A percentile compares a stretch with the other conserved stretches of the same genome.
Conservation (phyloP, 331 rosid species). For the Stylosanthes scabra region DNA sequence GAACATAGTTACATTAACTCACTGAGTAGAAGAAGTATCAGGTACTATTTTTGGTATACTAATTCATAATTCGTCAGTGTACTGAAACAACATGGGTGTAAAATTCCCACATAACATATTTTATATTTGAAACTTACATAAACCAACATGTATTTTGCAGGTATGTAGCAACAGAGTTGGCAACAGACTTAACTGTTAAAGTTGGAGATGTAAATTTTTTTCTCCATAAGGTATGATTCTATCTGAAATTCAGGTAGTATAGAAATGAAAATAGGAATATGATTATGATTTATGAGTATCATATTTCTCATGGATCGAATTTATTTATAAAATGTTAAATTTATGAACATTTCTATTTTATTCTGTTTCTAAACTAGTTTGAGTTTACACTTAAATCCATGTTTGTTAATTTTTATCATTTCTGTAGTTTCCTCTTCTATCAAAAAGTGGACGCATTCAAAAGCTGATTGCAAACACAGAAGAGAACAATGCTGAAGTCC, state of each 20-base stretch:
- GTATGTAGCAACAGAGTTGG: conserved; percentile 78
- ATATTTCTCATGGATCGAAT: no score
- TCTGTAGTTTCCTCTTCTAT: conserved; percentile 88
- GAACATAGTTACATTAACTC: no score
- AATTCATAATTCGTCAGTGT: no score
- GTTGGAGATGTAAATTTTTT: conserved; percentile 80
- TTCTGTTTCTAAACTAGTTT: no score
- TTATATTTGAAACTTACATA: conserved; percentile 27
- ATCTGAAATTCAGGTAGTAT: conserved; percentile 28
- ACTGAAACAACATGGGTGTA: no score
- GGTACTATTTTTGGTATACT: no score
- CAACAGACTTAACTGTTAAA: conserved; percentile 70
- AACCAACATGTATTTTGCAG: conserved; percentile 49
- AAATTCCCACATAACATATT: no score
- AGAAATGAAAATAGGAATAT: neutral
- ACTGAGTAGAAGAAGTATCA: no score
- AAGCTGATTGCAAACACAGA: conserved; percentile 62
- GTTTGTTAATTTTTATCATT: conserved; percentile 1
- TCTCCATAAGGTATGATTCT: conserved; percentile 83
- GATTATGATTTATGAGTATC: no score
- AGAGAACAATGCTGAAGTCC: conserved; percentile 63
- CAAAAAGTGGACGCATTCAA: conserved; percentile 82
- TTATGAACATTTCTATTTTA: no score
- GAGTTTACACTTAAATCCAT: neutral
- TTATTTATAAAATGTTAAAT: no score